phyloP scores from a whole-genome alignment of 2,329 filamentous ascomycete genomes.

The Beauveria bassiana region DNA sequence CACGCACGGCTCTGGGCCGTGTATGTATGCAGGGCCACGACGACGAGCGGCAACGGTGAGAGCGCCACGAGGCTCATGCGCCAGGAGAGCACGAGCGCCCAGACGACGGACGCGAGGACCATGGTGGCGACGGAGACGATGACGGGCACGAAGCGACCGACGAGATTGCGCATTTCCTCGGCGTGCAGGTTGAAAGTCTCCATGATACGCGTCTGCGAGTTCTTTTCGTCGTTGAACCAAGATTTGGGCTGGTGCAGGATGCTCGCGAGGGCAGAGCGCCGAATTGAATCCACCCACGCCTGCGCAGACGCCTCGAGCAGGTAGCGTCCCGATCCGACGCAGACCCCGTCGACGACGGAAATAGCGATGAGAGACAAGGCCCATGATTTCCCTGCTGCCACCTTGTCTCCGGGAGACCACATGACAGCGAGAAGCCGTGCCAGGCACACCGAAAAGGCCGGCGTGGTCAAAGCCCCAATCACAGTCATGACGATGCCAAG shows the following conservation, averaged over 20 bases:
- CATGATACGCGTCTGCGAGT: constrained; percentile 55
- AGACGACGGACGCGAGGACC: constrained; percentile 59
- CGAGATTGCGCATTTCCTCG: constrained; percentile 79
- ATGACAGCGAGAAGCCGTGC: constrained; percentile 65
- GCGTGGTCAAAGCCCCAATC: constrained; percentile 58
- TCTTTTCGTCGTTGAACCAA: constrained; percentile 68
- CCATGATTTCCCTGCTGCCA: constrained; percentile 52
- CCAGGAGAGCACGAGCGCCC: constrained; percentile 72
- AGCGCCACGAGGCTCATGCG: constrained; percentile 72
- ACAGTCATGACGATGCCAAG: constrained; percentile 45
- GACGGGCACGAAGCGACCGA: constrained; percentile 69
- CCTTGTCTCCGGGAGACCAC: constrained; percentile 44
- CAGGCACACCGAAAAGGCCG: constrained; percentile 69
- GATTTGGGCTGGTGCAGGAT: constrained; percentile 67
- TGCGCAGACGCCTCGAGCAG: constrained; percentile 66
- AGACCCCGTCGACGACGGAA: constrained; percentile 56
- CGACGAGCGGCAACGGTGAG: constrained; percentile 58
- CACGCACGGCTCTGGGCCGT: constrained; percentile 59
- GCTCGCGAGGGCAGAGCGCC: constrained; percentile 57
- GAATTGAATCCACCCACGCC: constrained; percentile 66
- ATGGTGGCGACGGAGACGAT: constrained; percentile 60
- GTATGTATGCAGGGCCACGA: constrained; percentile 57
- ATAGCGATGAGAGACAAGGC: constrained; percentile 62
- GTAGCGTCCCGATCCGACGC: constrained; percentile 61
- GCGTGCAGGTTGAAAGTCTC: constrained; percentile 72